These are phyloP conservation scores for Fusarium nygamai DNA, from an alignment of 2,329 filamentous ascomycete genomes.

Conservation along the genomic window DNA sequence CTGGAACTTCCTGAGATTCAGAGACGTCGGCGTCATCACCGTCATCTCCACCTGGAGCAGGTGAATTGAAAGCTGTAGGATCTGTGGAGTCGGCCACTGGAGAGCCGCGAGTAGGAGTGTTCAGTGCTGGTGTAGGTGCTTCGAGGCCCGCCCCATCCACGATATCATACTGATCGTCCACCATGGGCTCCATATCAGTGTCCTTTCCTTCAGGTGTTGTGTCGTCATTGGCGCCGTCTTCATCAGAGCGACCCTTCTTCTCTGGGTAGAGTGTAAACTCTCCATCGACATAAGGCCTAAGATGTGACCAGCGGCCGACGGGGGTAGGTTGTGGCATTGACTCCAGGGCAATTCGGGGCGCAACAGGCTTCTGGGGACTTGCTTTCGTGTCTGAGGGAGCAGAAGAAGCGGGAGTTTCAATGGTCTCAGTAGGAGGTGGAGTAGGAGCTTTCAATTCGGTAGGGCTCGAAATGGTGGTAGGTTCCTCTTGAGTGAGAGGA, in stretches of 20 bases:
- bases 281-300: constrained; percentile 54
- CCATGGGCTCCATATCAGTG: constrained; percentile 45
- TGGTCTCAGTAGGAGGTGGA: constrained; percentile 29
- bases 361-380: constrained; percentile 33
- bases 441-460: constrained; percentile 30
- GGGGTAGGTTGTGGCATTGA: constrained; percentile 45
- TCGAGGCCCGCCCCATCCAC: constrained; percentile 45
- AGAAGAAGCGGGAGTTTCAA: constrained; percentile 30
- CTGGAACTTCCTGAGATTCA: constrained; percentile 48
- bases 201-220: constrained; percentile 47
- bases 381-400: constrained; percentile 33
- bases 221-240: constrained; percentile 47
- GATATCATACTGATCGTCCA: constrained; percentile 48
- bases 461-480: constrained; percentile 23
- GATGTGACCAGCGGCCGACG: constrained; percentile 49
- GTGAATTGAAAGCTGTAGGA: constrained; percentile 51
- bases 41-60: constrained; percentile 51
- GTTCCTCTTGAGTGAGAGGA: constrained; percentile 21
- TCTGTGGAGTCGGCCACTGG: constrained; percentile 52
- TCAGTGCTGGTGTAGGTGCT: constrained; percentile 50
- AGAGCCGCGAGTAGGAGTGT: constrained; percentile 53
- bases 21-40: constrained; percentile 50
- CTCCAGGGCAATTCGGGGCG: constrained; percentile 16
- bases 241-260: constrained; percentile 46
- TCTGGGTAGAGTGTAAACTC: constrained; percentile 54